These are phyloP conservation scores for Diospyros kaki DNA, from an alignment of 148 eudicot genomes.

Conservation along the genomic window DNA sequence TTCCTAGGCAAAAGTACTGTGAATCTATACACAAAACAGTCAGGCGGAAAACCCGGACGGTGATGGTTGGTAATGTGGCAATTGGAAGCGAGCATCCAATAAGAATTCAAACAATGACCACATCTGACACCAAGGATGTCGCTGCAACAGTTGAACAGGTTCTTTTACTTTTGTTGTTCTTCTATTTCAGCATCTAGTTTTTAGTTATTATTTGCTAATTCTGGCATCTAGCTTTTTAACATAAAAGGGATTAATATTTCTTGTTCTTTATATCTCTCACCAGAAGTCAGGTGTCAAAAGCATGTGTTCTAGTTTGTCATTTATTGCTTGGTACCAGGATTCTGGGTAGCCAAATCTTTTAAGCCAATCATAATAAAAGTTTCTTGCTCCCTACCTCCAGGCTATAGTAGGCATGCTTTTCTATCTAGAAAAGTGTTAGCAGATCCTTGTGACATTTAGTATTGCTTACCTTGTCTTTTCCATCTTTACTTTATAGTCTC, in stretches of 20 bases:
- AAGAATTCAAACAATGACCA: slow-evolving; percentile 96
- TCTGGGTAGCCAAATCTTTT: no score
- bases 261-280: no score
- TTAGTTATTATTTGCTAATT: no score
- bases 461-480: not conserved
- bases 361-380: no score
- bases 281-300: not conserved
- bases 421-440: not conserved
- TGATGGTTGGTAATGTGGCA: slow-evolving; percentile 92
- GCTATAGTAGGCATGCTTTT: no score
- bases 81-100: slow-evolving; percentile 95
- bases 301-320: not conserved
- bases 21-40: slow-evolving; percentile 77
- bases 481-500: not conserved
- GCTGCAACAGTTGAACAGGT: slow-evolving; percentile 92
- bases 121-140: slow-evolving; percentile 92
- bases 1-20: slow-evolving; percentile 92
- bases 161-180: slow-evolving; percentile 9
- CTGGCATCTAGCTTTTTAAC: no score
- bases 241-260: no score
- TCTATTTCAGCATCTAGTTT: not conserved
- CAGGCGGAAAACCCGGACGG: slow-evolving; percentile 87
- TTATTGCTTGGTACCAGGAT: no score
- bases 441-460: not conserved
- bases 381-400: no score